Evolutionary conservation across 805 yeast species (phyloP), one percentile per base, ranked within the genome.

Genomic region (Suhomyces sp.): DNA sequence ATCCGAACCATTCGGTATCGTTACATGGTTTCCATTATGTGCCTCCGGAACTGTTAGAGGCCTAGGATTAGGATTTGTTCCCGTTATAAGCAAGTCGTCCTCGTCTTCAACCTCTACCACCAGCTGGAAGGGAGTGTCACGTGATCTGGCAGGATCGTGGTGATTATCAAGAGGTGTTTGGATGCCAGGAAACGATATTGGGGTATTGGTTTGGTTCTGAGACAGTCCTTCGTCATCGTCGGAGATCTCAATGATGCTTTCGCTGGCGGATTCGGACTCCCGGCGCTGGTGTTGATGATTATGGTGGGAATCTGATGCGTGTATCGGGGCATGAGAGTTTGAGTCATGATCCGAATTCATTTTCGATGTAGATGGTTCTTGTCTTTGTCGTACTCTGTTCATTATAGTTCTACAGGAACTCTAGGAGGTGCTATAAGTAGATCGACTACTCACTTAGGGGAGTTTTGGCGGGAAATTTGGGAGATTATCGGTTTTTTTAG

Each of bases 11-110:
- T 12, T 13, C 17, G 35, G 35, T 31, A 31, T 41, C 24, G 13
- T 19, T 5, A 8, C 12, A n/a, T 12, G 25, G 12, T 31, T 7
- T 20, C 6, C 12, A 17, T 4, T 7, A 17, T 13, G 41, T 37
- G 3, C n/a, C 3, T 19, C 41, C 3, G 6, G 41, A 7, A 19
- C 41, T 13, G n/a, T 37, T 17, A 17, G 41, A 10, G 53, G 55
- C 13, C 47, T 19, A 3, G 53, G 50, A 35, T 47, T 51, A 9
- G 47, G 48, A 43, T 52, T 48, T 3, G 50, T 27, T 4, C 55
- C 55, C 10, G 50, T 49, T 47, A 52, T 52, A 19, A 44, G 44
- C 17, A 52, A 24, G 4, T 52, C 52, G 25, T 49, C 55, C 13
- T 52, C 49, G 20, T 40, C 48, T n/a, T 43, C 46, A 13, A 20